Evolutionary conservation across 495 filamentous ascomycete species (phyloP), one percentile per base, ranked within the genome.

Genomic region (Xanthoparmelia taractica): DNA sequence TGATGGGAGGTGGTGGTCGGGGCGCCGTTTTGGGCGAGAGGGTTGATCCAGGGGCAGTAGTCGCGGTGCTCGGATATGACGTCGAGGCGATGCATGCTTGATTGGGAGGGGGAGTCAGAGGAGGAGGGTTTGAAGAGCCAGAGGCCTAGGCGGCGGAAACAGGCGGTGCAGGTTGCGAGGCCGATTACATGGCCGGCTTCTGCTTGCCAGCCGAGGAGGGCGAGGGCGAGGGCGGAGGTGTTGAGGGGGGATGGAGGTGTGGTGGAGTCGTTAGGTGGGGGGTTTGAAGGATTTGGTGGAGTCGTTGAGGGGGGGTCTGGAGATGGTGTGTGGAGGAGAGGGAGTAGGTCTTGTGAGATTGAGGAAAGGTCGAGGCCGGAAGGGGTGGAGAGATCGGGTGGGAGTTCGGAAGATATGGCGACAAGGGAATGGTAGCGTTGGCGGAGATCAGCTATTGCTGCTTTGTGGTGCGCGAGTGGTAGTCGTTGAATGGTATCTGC

Each of bases 131-230:
- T 89, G 77, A 96, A 98, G 75, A 98, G 85, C 94, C 94, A 98
- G 10, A 98, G 81, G 1, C 95, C 94, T 1, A 97, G 79, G 10
- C 91, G 85, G 64, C 92, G 85, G 68, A 96, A 91, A 70, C 94
- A 98, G 43, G 87, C 87, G 56, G 82, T 77, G 72, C 94, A 98
- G 0, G 83, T 85, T 20, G 86, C 85, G n/a, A 91, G 75, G 54
- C 86, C 88, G 4, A 86, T 80, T 62, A 85, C 80, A 25, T 82
- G 79, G 37, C 81, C 80, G 20, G 75, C 77, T 31, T 87, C 82
- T 50, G 84, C 84, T 66, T 88, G 83, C 95, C 94, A 98, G 63
- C 94, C 94, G 60, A 91, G 87, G 18, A 96, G 74, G 4, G 92
- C 88, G 50, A 97, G 80, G 12, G 81, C 74, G 23, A 96, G 78